Conservation (phyloP, 176 grass and related monocot genomes). For the Zea luxurians region DNA sequence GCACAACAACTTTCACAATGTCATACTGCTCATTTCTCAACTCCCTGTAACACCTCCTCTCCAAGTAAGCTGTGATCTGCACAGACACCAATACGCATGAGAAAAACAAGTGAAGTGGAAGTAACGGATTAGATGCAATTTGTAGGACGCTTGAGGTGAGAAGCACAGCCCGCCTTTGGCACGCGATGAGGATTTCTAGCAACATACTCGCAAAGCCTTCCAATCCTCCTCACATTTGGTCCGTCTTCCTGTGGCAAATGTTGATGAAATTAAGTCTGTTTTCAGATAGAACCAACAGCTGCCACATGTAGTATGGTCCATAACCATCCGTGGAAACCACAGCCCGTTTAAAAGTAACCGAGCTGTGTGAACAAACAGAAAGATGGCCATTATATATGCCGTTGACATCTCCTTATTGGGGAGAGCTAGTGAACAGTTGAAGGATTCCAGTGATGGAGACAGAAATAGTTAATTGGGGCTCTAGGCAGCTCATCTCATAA, state of each 20-base stretch:
- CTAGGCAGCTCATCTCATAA: background rate
- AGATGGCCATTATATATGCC: background rate
- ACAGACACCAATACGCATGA: constrained; percentile 29
- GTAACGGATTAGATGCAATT: constrained; percentile 35
- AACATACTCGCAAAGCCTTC: constrained; percentile 74
- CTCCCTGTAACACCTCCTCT: constrained; percentile 93
- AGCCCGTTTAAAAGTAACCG: background rate
- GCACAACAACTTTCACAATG: constrained; percentile 75
- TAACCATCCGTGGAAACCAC: background rate
- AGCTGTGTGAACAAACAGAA: background rate
- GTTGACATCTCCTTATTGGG: background rate
- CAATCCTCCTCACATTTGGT: constrained; percentile 66
- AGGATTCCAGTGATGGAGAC: background rate
- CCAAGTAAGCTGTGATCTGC: constrained; percentile 87
- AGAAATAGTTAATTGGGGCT: background rate
- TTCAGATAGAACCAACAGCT: background rate
- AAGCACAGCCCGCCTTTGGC: constrained; percentile 44
- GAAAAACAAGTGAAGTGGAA: constrained; percentile 5
- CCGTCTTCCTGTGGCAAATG: constrained; percentile 42
- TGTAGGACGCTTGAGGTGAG: background rate
- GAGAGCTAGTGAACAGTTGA: background rate
- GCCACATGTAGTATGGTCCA: background rate
- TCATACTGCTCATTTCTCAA: constrained; percentile 74
- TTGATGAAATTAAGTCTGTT: background rate
- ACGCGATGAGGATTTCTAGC: constrained; percentile 59